These are phyloP conservation scores for Camelina neglecta DNA, from an alignment of 345 rosid species.

Conservation along the genomic window DNA sequence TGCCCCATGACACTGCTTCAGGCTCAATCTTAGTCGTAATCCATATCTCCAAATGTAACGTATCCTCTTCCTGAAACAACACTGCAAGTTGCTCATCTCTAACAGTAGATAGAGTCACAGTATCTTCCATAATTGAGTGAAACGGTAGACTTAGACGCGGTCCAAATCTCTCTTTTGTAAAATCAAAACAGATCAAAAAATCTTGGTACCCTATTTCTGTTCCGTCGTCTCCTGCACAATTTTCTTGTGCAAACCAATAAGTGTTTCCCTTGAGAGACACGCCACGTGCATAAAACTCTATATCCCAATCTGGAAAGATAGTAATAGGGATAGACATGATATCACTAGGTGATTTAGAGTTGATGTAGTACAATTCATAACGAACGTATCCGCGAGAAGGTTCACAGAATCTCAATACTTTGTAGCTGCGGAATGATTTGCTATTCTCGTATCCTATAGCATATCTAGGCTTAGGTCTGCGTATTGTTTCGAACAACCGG, in stretches of 20 bases:
- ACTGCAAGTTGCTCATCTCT: neutral
- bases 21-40: neutral
- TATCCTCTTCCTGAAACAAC: neutral
- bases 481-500: neutral
- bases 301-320: constrained; percentile 5
- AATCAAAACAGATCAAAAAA: neutral
- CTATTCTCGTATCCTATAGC: constrained; percentile 13
- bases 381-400: neutral
- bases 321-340: neutral
- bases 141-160: neutral
- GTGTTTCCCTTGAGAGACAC: constrained; percentile 2
- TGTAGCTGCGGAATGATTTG: constrained; percentile 7
- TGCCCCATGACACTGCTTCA: neutral
- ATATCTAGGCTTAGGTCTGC: too few relatives aligned
- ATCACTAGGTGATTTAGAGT: neutral
- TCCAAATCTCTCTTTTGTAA: constrained; percentile 4
- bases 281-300: constrained; percentile 8
- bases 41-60: neutral
- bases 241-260: constrained; percentile 26
- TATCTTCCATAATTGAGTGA: neutral
- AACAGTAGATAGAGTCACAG: neutral
- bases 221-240: too few relatives aligned
- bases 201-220: neutral
- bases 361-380: constrained; percentile 7
- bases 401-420: neutral